These are phyloP conservation scores for Neurospora cerealis DNA, from an alignment of 495 filamentous ascomycete species.

Conservation along the genomic window DNA sequence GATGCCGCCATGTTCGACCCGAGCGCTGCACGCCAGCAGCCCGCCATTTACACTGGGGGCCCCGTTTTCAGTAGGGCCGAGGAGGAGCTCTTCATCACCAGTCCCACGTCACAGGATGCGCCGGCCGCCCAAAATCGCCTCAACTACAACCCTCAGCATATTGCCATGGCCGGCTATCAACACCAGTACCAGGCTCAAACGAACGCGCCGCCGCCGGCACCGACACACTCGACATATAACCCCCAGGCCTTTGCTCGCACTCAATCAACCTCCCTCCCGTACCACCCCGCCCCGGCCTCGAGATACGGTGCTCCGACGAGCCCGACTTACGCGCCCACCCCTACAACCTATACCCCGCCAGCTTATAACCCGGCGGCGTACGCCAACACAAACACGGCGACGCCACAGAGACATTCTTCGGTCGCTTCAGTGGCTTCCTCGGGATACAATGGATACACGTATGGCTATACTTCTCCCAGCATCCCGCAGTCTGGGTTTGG, in stretches of 20 bases:
- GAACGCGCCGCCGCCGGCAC: slow-evolving; percentile 33
- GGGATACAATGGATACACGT: slow-evolving; percentile 32
- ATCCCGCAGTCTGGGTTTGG: slow-evolving; percentile 21
- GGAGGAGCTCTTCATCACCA: slow-evolving; percentile 42
- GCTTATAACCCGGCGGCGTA: slow-evolving; percentile 44
- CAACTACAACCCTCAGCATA: slow-evolving; percentile 38
- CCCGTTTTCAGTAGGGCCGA: slow-evolving; percentile 17
- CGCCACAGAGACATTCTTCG: slow-evolving; percentile 35
- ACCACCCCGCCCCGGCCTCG: slow-evolving; percentile 27
- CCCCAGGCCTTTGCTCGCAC: slow-evolving; percentile 69
- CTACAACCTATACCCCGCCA: slow-evolving; percentile 29
- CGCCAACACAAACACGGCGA: slow-evolving; percentile 22
- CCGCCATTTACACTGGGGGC: slow-evolving; percentile 6
- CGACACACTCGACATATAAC: slow-evolving; percentile 60
- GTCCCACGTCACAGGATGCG: slow-evolving; percentile 22
- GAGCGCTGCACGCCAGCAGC: slow-evolving; percentile 8
- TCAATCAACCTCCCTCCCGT: slow-evolving; percentile 42
- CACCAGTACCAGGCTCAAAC: slow-evolving; percentile 44
- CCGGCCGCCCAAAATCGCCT: slow-evolving; percentile 25
- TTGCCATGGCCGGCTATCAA: slow-evolving; percentile 46
- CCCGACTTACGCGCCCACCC: slow-evolving; percentile 19
- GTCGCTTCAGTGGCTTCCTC: slow-evolving; percentile 12
- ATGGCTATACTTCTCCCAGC: slow-evolving; percentile 28
- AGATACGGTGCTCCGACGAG: slow-evolving; percentile 24
- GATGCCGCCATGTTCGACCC: slow-evolving; percentile 49